Base-by-base conservation (phyloP, 495 filamentous ascomycete genomes). In the Penicillium cataractarum region DNA sequence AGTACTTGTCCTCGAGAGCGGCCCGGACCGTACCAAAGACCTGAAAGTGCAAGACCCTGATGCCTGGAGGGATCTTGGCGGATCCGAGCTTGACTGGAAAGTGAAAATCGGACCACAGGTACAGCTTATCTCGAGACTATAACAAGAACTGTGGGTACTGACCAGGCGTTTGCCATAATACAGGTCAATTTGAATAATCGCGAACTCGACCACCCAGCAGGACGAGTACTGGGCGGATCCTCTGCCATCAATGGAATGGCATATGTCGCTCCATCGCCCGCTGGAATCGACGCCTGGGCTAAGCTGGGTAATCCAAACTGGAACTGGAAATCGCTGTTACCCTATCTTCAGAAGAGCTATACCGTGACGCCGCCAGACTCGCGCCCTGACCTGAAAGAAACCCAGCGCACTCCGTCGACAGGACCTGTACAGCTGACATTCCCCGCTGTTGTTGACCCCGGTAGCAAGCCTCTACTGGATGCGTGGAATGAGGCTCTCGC, bases 1-100 rank as follows among this genome's bases (percentile, higher is more conserved):
- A 2, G 79, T 88, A 6, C 59, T 84, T 2, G 80, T 87, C 2
- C 66, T 88, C 46, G 85, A 88, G 66, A 80, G 78, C 31, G 85
- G 85, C 2, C 71, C 72, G 15, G 77, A 85, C 65, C 70, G 71
- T 22, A 69, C 62, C 10, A 60, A 71, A 2, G 81, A 87, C 44
- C 73, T 72, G 0, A 55, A 73, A 17, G 74, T 86, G 9, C 67
- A 73, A 26, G 69, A 75, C 1, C 83, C 83, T 2, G 75, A 69
- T 31, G 64, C 75, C 5, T 80, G 80, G 58, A 64, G 57, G 2
- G 74, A 56, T 3, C 63, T 80, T n/a, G 70, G 72, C 49, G 79
- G 78, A 9, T 68, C 78, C 0, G 78, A 83, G 19, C 80, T 82
- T 58, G 84, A 86, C 64, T 88, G 85, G 86, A 78, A 82, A 29